These are phyloP conservation scores for Castanea mollissima DNA, from an alignment of 306 rosid genomes.

Conservation along the genomic window DNA sequence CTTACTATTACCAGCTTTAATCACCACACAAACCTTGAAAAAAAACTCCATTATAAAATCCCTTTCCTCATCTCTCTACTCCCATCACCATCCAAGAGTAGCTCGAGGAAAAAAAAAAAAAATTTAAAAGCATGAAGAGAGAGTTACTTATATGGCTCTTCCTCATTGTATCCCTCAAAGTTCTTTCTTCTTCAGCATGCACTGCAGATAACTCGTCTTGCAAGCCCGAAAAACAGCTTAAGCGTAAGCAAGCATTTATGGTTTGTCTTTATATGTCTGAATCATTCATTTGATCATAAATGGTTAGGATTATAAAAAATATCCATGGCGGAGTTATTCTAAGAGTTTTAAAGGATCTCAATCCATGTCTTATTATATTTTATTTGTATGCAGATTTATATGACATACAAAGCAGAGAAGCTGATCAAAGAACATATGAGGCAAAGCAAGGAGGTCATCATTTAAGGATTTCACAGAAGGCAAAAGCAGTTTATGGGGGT, in stretches of 20 bases:
- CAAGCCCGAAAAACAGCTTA: conserved; percentile 20
- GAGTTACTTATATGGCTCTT: conserved; percentile 20
- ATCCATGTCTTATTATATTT: neutral
- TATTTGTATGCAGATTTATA: conserved; percentile 28
- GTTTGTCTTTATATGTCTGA: neutral
- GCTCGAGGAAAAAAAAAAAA: neutral
- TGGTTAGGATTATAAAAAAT: too few species aligned
- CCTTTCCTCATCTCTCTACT: neutral
- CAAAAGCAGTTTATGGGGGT: conserved; percentile 32
- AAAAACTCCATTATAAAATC: neutral
- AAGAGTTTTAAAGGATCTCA: too few species aligned
- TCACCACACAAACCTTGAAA: neutral
- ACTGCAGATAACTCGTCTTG: conserved; percentile 10
- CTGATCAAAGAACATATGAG: conserved; percentile 17
- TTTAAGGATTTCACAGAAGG: neutral
- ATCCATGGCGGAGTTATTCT: too few species aligned
- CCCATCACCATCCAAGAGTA: conserved; percentile 8
- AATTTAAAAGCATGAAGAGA: conserved; percentile 24
- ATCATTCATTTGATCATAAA: too few species aligned
- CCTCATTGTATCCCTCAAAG: conserved; percentile 31
- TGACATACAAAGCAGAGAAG: conserved; percentile 18
- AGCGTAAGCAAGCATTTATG: conserved; percentile 34
- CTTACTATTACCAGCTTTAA: neutral
- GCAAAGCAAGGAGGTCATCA: conserved; percentile 27
- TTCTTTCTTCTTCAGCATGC: conserved; percentile 24